A percentile compares a stretch with the other conserved stretches of the same genome.
Evolutionary conservation across 1,284 basidiomycete genomes (phyloP).

Genomic region (Stygiomarasmius scandens): DNA sequence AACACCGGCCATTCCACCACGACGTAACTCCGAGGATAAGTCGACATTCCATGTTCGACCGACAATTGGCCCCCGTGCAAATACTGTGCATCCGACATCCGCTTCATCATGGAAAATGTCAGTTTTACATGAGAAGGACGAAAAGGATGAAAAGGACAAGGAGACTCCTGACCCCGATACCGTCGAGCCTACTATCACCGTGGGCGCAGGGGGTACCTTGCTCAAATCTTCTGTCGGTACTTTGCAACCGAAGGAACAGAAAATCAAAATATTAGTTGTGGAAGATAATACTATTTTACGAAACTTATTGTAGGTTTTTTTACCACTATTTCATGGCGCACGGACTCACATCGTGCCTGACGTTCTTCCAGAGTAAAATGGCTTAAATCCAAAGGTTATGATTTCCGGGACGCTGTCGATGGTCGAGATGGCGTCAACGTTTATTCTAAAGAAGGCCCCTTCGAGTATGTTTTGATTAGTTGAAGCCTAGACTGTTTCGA

Average conservation of each 20-base stretch:
- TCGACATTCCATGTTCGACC: constrained; percentile 35
- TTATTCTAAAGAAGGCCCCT: constrained; percentile 68
- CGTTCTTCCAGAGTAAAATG: constrained; percentile 65
- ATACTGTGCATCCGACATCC: constrained; percentile 48
- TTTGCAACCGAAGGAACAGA: constrained; percentile 38
- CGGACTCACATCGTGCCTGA: constrained; percentile 11
- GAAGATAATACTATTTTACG: constrained; percentile 84
- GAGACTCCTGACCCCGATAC: constrained; percentile 28
- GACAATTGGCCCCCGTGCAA: constrained; percentile 47
- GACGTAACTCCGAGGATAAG: constrained; percentile 57
- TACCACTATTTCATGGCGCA: not conserved
- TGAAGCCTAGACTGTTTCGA: constrained; percentile 3
- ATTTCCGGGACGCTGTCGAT: constrained; percentile 79
- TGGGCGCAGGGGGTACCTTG: constrained; percentile 63
- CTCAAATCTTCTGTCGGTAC: constrained; percentile 62
- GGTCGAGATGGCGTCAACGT: constrained; percentile 84
- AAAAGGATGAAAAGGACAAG: constrained; percentile 16
- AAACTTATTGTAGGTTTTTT: constrained; percentile 60
- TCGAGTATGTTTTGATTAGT: constrained; percentile 80
- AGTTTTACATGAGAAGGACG: constrained; percentile 35
- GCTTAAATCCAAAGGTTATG: constrained; percentile 81
- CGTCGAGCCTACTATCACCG: constrained; percentile 49
- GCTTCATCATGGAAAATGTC: constrained; percentile 39
- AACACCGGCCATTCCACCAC: constrained; percentile 25
- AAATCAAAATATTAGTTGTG: constrained; percentile 73